phyloP scores from a whole-genome alignment of 768 basidiomycete species.

The Gelatoporia subvermispora region DNA sequence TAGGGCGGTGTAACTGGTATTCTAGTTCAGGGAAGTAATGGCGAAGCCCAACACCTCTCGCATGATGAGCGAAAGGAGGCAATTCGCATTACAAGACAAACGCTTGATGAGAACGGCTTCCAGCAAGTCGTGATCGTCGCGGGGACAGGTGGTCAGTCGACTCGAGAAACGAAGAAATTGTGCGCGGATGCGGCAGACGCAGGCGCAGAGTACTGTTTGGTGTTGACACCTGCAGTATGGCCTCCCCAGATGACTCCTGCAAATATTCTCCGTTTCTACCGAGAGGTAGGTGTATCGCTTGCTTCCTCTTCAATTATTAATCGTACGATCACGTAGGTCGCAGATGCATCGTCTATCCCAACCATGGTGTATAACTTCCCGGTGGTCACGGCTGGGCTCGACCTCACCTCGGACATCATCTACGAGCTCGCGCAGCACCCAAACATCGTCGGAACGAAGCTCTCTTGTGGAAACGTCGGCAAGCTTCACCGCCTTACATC shows the following conservation, averaged over 20 bases:
- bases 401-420: conserved; percentile 79
- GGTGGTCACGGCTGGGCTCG: conserved; percentile 71
- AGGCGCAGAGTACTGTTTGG: conserved; percentile 77
- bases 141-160: conserved; percentile 80
- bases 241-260: conserved; percentile 57
- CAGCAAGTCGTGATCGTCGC: conserved; percentile 66
- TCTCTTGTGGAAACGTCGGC: conserved; percentile 82
- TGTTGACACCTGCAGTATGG: conserved; percentile 73
- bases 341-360: conserved; percentile 63
- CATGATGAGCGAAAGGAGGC: conserved; percentile 63
- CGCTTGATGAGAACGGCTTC: conserved; percentile 70
- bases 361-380: conserved; percentile 87
- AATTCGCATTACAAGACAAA: conserved; percentile 61
- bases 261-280: conserved; percentile 61
- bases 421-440: conserved; percentile 65
- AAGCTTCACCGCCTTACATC: conserved; percentile 75
- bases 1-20: conserved; percentile 73
- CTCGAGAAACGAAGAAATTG: conserved; percentile 67
- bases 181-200: conserved; percentile 72
- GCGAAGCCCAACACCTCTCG: conserved; percentile 73
- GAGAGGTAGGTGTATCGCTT: conserved; percentile 31
- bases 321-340: conserved; percentile 43
- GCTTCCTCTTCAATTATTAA: not conserved
- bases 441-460: conserved; percentile 81
- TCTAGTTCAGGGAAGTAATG: conserved; percentile 70